Base-by-base conservation (phyloP, 257 asterid genomes). In the Solanum habrochaites region DNA sequence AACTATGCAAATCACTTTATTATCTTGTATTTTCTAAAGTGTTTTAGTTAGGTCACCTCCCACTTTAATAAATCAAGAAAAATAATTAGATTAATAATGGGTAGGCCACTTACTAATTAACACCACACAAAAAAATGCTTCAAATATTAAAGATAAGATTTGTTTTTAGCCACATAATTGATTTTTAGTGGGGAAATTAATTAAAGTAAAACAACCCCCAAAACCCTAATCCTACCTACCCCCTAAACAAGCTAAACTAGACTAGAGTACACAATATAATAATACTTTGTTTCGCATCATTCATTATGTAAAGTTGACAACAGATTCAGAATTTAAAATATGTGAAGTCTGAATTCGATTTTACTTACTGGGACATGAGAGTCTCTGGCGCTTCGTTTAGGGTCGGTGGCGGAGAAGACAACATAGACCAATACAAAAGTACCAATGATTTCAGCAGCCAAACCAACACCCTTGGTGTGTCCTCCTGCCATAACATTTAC, bases 401-500 rank as follows among this genome's bases (percentile, higher is more conserved):
- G 98, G 73, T 94, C 96, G 52, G 98, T 94, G 35, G 98, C 98
- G 8, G 98, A 90, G 94, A 94, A 94, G 62, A 94, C 97, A 13
- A 95, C 93, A 93, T 94, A 94, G n/a, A 93, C 97, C 91, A 94
- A 86, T 82, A 94, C 98, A 62, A 94, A 94, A 83, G 98, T 94
- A 7, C 98, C 98, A 13, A 94, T 94, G 15, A 94, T 94, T 92
- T 94, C 98, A 43, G 98, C 96, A 14, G 92, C 94, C 91, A 94
- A 88, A 7, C 95, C 98, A 2, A 87, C 91, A 10, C 96, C 98
- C 37, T 49, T 92, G 88, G 86, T 90, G 93, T 94, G 88, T 40
- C 95, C 98, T 7, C 3, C 31, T 3, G 90, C 90, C 43, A 94
- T 90, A 70, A 23, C 69, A 85, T 94, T 94, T 13, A 96, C 98